Evolutionary conservation across 2,329 filamentous ascomycete species (phyloP).

Genomic region (Neofusicoccum ribis): DNA sequence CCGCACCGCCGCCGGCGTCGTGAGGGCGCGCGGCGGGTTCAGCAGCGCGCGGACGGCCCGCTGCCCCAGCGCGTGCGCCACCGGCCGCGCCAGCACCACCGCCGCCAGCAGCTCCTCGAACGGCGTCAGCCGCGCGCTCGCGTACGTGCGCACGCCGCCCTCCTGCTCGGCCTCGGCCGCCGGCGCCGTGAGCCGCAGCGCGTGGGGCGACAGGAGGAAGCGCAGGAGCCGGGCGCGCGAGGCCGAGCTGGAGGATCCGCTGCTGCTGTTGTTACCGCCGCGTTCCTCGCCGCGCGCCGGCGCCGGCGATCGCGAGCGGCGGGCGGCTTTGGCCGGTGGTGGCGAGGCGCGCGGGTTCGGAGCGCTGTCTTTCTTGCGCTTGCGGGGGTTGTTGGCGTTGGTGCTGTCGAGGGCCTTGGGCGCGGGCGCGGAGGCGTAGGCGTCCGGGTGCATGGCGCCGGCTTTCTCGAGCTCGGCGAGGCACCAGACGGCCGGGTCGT

Average conservation of each 20-base stretch:
- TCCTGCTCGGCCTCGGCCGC: not conserved
- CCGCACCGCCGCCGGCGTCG: constrained; percentile 33
- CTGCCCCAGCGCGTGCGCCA: constrained; percentile 46
- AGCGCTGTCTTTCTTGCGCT: not conserved
- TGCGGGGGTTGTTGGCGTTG: not conserved
- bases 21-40: constrained; percentile 45
- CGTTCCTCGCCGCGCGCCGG: too few species aligned
- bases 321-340: not conserved
- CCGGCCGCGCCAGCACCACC: constrained; percentile 46
- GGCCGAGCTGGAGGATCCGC: too few species aligned
- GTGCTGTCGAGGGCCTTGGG: not conserved
- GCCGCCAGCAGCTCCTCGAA: constrained; percentile 50
- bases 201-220: constrained; percentile 4
- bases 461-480: constrained; percentile 1
- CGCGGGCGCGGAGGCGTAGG: not conserved
- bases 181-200: not conserved
- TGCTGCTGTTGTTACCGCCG: too few species aligned
- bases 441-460: constrained; percentile 3
- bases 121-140: constrained; percentile 33
- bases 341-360: not conserved
- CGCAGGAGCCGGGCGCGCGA: not conserved
- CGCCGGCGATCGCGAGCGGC: not conserved
- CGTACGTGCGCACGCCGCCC: not conserved
- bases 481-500: not conserved
- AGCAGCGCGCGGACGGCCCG: constrained; percentile 47